Evolutionary conservation across 2,329 filamentous ascomycete genomes (phyloP), one percentile per base, ranked within the genome.

Genomic region (Orbilia brochopaga): DNA sequence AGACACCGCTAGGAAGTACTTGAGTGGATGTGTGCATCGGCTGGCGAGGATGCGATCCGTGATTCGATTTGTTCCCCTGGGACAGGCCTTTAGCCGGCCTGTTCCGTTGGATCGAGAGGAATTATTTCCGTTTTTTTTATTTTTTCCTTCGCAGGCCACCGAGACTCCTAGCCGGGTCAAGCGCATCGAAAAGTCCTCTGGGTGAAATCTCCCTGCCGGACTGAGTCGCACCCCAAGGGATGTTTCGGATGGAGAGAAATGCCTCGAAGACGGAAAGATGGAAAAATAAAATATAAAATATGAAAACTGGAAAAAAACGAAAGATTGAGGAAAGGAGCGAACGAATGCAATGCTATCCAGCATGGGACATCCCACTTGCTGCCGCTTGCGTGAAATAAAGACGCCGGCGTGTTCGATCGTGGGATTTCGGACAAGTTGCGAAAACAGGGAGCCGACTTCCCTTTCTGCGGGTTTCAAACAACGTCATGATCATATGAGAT

Each of bases 401-500:
- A 48, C 44, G n/a, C 44, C 44, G 44, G 1, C n/a, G 2, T 23
- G 44, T 21, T 48, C n/a, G 44, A 48, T 48, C 44, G 44, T 48
- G 44, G 17, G 19, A 19, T 19, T 19, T 48, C 44, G 44, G 44
- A 21, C 44, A 21, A 48, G 44, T 48, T 48, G 44, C 44, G 44
- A 48, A 48, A 48, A 48, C 17, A 48, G 44, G 44, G 44, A 48
- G 44, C 19, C 44, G 19, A 48, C 40, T 27, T 53, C 50, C 50
- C 2, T 5, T 30, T 52, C 17, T 42, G 53, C 61, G 55, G 11
- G 67, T 72, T 72, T 65, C 67, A 72, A 55, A 37, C 60, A 42
- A 65, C 67, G 67, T 72, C 59, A 72, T 65, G 67, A 72, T 72
- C 67, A 72, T 64, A 72, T 64, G 67, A 72, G 63, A 21, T 58